These are phyloP conservation scores for Kazachstania viticola DNA, from an alignment of 805 yeast genomes.

Conservation along the genomic window DNA sequence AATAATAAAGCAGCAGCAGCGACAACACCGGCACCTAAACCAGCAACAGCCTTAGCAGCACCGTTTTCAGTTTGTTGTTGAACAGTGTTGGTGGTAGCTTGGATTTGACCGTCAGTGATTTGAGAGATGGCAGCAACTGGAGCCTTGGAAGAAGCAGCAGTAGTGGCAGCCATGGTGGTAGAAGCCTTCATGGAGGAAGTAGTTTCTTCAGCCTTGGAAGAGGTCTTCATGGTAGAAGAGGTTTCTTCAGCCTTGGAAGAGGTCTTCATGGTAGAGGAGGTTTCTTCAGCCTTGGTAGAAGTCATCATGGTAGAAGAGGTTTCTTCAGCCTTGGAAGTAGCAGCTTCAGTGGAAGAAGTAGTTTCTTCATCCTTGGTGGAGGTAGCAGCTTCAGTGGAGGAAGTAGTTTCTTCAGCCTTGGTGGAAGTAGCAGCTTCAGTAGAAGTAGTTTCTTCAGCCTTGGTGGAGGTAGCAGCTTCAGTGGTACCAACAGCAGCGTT, in stretches of 20 bases:
- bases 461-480: conserved; percentile 3
- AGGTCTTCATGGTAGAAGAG: conserved; percentile 2
- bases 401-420: no score
- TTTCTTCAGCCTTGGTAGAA: conserved; percentile 3
- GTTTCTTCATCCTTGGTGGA: conserved; percentile 4
- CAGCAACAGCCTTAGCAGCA: conserved; percentile 13
- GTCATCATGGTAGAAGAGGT: conserved; percentile 5
- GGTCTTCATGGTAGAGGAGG: conserved; percentile 1
- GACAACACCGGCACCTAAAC: conserved; percentile 15
- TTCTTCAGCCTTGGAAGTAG: conserved; percentile 5
- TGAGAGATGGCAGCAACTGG: conserved; percentile 8
- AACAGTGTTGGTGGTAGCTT: conserved; percentile 5
- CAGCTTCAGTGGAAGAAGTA: conserved; percentile 2
- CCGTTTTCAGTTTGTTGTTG: conserved; percentile 12
- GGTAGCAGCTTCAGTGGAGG: conserved; percentile 6
- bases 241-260: conserved; percentile 3
- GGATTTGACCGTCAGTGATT: conserved; percentile 9
- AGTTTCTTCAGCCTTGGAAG: conserved; percentile 1
- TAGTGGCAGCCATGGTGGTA: conserved; percentile 1
- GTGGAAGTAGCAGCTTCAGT: conserved; percentile 4
- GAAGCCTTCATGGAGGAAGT: conserved; percentile 2
- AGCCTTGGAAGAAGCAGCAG: conserved; percentile 2
- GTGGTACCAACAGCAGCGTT: conserved; percentile 4
- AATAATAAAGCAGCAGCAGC: conserved; percentile 16
- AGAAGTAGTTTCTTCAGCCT: conserved; percentile 4